These are phyloP conservation scores for Dentipellis fragilis DNA, from an alignment of 768 basidiomycete genomes.

Conservation along the genomic window DNA sequence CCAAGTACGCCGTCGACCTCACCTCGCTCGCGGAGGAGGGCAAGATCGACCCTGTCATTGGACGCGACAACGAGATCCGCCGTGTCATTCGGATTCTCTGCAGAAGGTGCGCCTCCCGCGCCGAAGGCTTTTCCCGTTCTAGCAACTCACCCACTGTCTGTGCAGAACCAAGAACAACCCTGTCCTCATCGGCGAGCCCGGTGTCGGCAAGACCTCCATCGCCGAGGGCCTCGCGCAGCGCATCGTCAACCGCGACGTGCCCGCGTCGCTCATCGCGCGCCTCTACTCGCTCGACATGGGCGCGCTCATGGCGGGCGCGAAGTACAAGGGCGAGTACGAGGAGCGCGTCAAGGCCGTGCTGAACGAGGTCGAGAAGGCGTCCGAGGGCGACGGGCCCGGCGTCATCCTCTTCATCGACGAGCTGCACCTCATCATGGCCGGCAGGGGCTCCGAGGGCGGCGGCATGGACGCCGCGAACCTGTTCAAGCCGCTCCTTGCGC, in stretches of 20 bases:
- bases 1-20: slow-evolving; percentile 81
- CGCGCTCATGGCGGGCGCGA: slow-evolving; percentile 86
- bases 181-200: slow-evolving; percentile 91
- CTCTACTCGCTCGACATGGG: slow-evolving; percentile 91
- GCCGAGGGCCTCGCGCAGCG: slow-evolving; percentile 94
- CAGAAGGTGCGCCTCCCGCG: slow-evolving; percentile 37
- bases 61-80: slow-evolving; percentile 87
- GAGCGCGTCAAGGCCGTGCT: slow-evolving; percentile 90
- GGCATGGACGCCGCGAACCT: slow-evolving; percentile 93
- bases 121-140: background rate
- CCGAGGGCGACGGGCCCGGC: slow-evolving; percentile 54
- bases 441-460: slow-evolving; percentile 68
- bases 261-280: slow-evolving; percentile 58
- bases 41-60: slow-evolving; percentile 93
- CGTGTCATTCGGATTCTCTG: slow-evolving; percentile 78
- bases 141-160: slow-evolving; percentile 8
- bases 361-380: slow-evolving; percentile 85
- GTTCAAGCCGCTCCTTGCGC: slow-evolving; percentile 86
- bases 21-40: slow-evolving; percentile 85
- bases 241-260: slow-evolving; percentile 90
- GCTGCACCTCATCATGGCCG: slow-evolving; percentile 89
- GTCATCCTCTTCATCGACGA: slow-evolving; percentile 96
- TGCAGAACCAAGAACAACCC: slow-evolving; percentile 90
- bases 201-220: slow-evolving; percentile 93
- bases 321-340: slow-evolving; percentile 95